These are phyloP conservation scores for Mycena metata DNA, from an alignment of 768 basidiomycete genomes.

Conservation along the genomic window DNA sequence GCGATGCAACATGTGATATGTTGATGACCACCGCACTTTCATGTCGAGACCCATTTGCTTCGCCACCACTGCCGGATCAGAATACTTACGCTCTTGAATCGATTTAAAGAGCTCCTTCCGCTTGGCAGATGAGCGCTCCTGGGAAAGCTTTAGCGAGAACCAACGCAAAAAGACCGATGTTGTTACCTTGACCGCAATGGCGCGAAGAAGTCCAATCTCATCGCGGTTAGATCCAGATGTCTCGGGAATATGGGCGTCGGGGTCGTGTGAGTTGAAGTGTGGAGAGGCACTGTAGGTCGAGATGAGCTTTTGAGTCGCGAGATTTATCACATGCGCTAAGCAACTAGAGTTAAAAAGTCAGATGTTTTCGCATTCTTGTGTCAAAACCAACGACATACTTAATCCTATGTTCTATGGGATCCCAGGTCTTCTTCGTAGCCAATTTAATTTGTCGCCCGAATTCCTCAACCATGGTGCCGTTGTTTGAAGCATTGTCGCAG, in stretches of 20 bases:
- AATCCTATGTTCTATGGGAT: constrained; percentile 17
- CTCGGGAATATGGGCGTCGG: constrained; percentile 24
- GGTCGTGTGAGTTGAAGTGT: constrained; percentile 20
- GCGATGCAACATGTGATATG: constrained; percentile 42
- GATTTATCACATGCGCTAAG: no score
- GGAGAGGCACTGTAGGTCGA: no score
- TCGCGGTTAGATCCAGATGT: background rate
- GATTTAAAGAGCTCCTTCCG: constrained; percentile 11
- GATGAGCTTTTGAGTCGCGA: no score
- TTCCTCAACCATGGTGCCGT: constrained; percentile 21
- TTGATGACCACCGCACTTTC: constrained; percentile 45
- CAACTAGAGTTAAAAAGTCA: no score
- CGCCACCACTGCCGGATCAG: background rate
- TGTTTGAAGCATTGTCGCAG: constrained; percentile 22
- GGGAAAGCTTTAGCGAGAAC: background rate
- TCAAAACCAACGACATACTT: no score
- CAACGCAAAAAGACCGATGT: no score
- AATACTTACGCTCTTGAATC: background rate
- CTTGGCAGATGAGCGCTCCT: constrained; percentile 7
- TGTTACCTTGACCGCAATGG: constrained; percentile 44
- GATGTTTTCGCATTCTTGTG: no score
- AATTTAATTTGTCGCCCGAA: constrained; percentile 18
- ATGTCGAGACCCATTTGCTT: constrained; percentile 42
- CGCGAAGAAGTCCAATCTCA: constrained; percentile 43
- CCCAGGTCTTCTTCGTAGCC: constrained; percentile 4